These are phyloP conservation scores for Grigorovia humatica DNA, from an alignment of 805 yeast genomes.

Conservation along the genomic window DNA sequence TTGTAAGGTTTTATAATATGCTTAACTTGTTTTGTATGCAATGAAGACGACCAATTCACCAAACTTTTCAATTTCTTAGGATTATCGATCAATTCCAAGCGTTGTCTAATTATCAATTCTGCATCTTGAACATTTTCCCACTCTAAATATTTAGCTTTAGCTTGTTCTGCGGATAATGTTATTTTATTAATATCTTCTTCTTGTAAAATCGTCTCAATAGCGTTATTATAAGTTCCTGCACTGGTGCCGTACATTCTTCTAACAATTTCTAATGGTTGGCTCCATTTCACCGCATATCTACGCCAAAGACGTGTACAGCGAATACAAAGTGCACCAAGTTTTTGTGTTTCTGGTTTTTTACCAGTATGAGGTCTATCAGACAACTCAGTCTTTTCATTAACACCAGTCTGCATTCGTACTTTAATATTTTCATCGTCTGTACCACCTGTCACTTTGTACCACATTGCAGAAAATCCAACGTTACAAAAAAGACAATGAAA, in stretches of 20 bases:
- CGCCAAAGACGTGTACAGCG: constrained; percentile 91
- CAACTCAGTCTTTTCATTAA: constrained; percentile 12
- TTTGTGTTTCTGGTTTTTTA: constrained; percentile 14
- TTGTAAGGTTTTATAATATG: constrained; percentile 12
- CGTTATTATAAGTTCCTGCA: constrained; percentile 7
- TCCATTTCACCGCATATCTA: constrained; percentile 82
- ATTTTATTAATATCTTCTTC: constrained; percentile 11
- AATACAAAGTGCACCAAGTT: constrained; percentile 56
- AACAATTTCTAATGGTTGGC: constrained; percentile 57
- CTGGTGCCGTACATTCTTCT: constrained; percentile 31
- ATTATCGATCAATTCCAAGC: constrained; percentile 27
- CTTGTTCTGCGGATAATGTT: constrained; percentile 10
- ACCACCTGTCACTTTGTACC: constrained; percentile 29
- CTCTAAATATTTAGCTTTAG: constrained; percentile 43
- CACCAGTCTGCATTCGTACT: constrained; percentile 15
- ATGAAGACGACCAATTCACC: constrained; percentile 13
- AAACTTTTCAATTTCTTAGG: constrained; percentile 12
- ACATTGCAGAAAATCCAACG: constrained; percentile 28
- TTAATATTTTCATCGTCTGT: constrained; percentile 20
- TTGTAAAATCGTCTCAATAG: constrained; percentile 13
- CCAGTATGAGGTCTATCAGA: constrained; percentile 5
- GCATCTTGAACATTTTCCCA: constrained; percentile 58
- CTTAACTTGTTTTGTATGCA: constrained; percentile 16
- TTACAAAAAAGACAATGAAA: constrained; percentile 68
- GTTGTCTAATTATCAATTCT: constrained; percentile 40